Base-by-base conservation (phyloP, 2,329 filamentous ascomycete genomes). In the Epichloe gansuensis region DNA sequence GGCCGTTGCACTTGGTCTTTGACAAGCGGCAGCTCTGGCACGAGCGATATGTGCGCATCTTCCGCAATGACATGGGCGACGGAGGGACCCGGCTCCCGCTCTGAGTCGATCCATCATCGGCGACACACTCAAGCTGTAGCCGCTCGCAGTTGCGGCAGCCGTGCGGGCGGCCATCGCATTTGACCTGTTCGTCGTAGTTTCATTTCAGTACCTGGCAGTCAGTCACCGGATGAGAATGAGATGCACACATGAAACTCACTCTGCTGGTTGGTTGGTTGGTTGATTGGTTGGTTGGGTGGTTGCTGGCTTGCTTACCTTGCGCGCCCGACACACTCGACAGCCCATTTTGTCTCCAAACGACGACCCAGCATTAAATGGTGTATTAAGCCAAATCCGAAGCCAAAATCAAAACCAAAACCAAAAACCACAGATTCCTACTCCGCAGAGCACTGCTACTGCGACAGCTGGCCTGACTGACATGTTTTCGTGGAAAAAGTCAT, bases 61-160 rank as follows among this genome's bases (percentile, higher is more conserved):
- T 71, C 44, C 66, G 62, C 46, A 69, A 52, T 2, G 67, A 61
- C 5, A 63, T 58, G 9, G 65, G 59, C 35, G 63, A 60, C 31
- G 61, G 54, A 34, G 64, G 61, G 44, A 61, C 58, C 21, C 61
- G 56, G 31, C 56, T 59, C 17, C 56, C 59, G 50, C 59, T 58
- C 38, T 58, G 55, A 37, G 61, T 59, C 47, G 60, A 58, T 28
- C 66, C 66, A 35, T 68, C 65, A 50, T 69, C 66, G 50, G 63
- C 65, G 50, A 69, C 67, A 55, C 68, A 71, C 52, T 69, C 67
- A 48, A 71, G 66, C 60, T 71, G 68, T 48, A 71, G 68, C 42
- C 68, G 67, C 60, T 71, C 68, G 57, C 68, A 71, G 58, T 71
- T 71, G 59, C 68, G 67, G 60, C 68, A 71, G 57, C 68, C 68